Percentiles rank a stretch among this genome's conserved stretches.
Conservation (phyloP, 2,329 filamentous ascomycete species). For the Phialophora expanda region DNA sequence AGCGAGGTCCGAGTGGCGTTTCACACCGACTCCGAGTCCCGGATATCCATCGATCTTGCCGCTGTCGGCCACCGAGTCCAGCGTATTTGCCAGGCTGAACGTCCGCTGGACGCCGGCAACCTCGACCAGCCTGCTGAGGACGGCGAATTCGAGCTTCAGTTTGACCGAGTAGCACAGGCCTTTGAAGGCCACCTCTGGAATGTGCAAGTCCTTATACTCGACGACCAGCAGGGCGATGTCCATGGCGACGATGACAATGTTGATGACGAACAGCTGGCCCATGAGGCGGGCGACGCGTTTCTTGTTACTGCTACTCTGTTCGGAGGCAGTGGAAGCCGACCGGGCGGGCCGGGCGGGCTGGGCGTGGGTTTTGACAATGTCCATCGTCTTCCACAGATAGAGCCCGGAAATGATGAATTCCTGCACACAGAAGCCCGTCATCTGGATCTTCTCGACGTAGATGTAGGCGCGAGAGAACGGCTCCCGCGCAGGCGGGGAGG, state of each 20-base stretch:
- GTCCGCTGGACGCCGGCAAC: constrained; percentile 12
- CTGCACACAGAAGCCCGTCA: constrained; percentile 63
- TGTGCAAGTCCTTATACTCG: constrained; percentile 52
- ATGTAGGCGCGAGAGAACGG: constrained; percentile 47
- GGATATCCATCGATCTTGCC: constrained; percentile 9
- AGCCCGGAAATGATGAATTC: constrained; percentile 45
- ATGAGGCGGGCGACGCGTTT: constrained; percentile 52
- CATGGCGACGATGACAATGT: constrained; percentile 54
- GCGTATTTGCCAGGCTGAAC: constrained; percentile 5
- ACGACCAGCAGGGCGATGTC: constrained; percentile 52
- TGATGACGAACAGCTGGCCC: constrained; percentile 56
- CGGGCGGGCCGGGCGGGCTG: background rate
- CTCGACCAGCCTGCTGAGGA: constrained; percentile 52
- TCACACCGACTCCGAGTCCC: background rate
- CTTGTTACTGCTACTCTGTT: constrained; percentile 45
- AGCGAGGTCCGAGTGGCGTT: constrained; percentile 3
- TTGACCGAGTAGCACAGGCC: constrained; percentile 56
- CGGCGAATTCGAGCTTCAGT: constrained; percentile 56
- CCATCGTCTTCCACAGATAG: constrained; percentile 61
- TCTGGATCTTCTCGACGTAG: constrained; percentile 60
- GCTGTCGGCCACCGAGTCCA: constrained; percentile 2
- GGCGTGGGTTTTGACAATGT: constrained; percentile 51
- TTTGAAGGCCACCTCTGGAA: constrained; percentile 55
- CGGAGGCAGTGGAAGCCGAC: background rate
- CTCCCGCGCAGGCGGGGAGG: constrained; percentile 38